Evolutionary conservation across 108 stramenopile species (phyloP).

Genomic region (Cylindrotheca closterium): DNA sequence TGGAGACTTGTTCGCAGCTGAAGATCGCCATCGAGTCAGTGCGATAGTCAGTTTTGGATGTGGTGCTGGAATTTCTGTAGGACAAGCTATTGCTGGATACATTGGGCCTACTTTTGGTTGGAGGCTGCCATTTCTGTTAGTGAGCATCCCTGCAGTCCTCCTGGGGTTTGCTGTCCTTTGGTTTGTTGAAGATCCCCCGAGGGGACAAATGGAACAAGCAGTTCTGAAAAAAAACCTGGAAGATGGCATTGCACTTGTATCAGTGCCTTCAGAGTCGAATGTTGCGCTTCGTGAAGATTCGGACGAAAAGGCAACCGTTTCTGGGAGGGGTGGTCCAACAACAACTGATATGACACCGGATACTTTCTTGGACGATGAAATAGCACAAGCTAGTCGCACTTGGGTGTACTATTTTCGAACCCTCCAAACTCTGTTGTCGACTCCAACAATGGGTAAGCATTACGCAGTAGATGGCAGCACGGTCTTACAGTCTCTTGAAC

Average conservation of each 20-base stretch:
- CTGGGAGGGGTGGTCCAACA: background rate
- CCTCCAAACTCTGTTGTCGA: conserved; percentile 36
- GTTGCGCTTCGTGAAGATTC: background rate
- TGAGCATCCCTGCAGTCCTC: conserved; percentile 62
- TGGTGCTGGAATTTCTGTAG: conserved; percentile 67
- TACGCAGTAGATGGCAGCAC: too few species aligned
- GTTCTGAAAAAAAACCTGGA: conserved; percentile 8
- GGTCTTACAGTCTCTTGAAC: too few species aligned
- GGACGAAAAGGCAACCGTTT: background rate
- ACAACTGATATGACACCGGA: too few species aligned
- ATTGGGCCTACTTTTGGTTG: conserved; percentile 79
- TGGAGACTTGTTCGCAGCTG: conserved; percentile 71
- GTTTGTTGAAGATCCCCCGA: conserved; percentile 62
- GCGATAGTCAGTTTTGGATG: conserved; percentile 71
- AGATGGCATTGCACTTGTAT: conserved; percentile 18
- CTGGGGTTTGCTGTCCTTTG: conserved; percentile 62
- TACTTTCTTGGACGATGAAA: background rate
- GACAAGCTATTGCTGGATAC: conserved; percentile 77
- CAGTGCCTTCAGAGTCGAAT: conserved; percentile 1
- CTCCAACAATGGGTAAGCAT: conserved; percentile 69
- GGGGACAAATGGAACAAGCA: conserved; percentile 66
- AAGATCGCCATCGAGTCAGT: conserved; percentile 62
- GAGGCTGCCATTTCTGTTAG: conserved; percentile 81
- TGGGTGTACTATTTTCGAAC: conserved; percentile 35
- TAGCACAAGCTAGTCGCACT: background rate